Conservation (phyloP, 2,329 filamentous ascomycete species). For the Neonectria faginata region DNA sequence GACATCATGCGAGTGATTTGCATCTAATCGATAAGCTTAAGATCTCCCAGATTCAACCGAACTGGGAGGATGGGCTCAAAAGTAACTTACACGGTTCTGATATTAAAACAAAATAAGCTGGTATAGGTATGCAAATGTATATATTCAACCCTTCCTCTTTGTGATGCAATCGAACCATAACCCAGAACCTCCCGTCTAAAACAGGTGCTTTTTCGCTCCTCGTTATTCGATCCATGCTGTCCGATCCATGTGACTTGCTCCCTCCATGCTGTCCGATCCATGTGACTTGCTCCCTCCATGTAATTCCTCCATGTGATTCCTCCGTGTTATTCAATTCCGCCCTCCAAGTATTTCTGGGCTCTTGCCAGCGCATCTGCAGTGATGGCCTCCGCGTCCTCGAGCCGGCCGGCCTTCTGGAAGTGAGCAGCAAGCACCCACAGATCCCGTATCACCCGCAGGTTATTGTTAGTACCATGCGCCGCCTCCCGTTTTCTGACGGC, state of each 20-base stretch:
- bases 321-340: slow-evolving; percentile 33
- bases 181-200: neutral
- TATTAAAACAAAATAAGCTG: neutral
- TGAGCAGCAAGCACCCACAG: slow-evolving; percentile 54
- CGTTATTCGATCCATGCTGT: neutral
- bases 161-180: neutral
- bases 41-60: neutral
- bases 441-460: slow-evolving; percentile 53
- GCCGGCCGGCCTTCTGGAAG: slow-evolving; percentile 48
- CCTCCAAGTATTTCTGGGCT: slow-evolving; percentile 48
- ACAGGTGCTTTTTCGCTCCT: neutral
- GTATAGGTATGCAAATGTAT: neutral
- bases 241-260: neutral
- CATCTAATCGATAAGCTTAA: neutral
- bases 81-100: neutral
- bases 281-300: neutral
- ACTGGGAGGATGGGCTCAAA: neutral
- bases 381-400: slow-evolving; percentile 44
- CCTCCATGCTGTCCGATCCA: neutral
- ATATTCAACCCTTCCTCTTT: neutral
- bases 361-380: slow-evolving; percentile 49
- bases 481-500: slow-evolving; percentile 51
- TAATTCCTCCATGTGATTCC: no score
- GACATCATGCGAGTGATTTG: neutral
- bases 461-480: slow-evolving; percentile 50